A percentile compares a stretch with the other conserved stretches of the same genome.
Conservation (phyloP, 257 asterid genomes). For the Linaria vulgaris region DNA sequence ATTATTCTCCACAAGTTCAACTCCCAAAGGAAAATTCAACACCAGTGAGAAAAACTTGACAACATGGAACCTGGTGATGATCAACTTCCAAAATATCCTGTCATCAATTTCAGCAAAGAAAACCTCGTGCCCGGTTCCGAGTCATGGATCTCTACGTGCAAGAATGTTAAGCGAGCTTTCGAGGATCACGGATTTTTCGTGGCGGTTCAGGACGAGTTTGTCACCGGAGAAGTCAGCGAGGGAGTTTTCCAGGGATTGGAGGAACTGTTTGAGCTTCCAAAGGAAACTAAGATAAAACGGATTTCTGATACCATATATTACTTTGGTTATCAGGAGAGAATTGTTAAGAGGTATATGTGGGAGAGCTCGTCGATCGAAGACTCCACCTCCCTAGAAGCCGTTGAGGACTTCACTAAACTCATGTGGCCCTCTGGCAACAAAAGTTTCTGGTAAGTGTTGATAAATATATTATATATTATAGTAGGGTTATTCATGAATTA, state of each 20-base stretch:
- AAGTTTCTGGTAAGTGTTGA: neutral
- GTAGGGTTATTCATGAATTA: too few species aligned
- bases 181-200: neutral
- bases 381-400: neutral
- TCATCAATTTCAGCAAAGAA: neutral
- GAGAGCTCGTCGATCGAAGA: neutral
- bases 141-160: neutral
- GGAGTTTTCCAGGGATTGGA: neutral
- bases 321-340: neutral
- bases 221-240: neutral
- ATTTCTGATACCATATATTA: neutral
- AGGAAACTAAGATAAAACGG: neutral
- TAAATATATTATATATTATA: too few species aligned
- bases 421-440: constrained; percentile 9
- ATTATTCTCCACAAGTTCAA: too few species aligned
- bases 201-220: neutral
- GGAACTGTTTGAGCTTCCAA: neutral
- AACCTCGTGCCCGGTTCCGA: neutral
- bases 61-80: too few species aligned
- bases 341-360: neutral
- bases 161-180: neutral
- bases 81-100: neutral
- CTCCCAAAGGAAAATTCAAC: too few species aligned
- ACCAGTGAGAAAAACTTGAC: too few species aligned
- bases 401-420: neutral